Evolutionary conservation across 2,329 filamentous ascomycete genomes (phyloP).

Genomic region (Graphiopsis chlorocephala): DNA sequence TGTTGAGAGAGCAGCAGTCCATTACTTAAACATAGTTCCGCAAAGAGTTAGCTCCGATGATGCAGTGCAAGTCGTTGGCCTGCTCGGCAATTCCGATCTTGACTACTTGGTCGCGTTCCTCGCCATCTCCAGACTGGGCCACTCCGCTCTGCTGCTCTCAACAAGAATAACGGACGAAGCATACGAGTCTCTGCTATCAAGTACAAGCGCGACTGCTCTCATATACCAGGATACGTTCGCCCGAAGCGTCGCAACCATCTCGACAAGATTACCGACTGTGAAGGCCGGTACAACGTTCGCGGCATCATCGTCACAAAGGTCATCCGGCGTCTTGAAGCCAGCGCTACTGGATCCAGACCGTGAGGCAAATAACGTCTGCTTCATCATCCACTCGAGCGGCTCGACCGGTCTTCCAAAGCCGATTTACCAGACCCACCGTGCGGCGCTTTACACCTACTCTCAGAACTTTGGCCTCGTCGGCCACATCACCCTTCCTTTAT

Average conservation of each 20-base stretch:
- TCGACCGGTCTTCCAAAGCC: constrained; percentile 62
- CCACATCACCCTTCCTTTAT: constrained; percentile 56
- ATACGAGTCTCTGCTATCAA: constrained; percentile 46
- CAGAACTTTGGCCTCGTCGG: constrained; percentile 44
- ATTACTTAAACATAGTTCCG: constrained; percentile 20
- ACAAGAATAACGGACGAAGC: constrained; percentile 52
- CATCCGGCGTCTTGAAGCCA: background rate
- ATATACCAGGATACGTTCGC: constrained; percentile 23
- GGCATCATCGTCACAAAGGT: constrained; percentile 4
- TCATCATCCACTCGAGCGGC: constrained; percentile 50
- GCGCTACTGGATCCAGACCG: constrained; percentile 26
- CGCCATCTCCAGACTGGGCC: constrained; percentile 54
- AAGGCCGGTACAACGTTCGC: constrained; percentile 32
- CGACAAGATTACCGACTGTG: constrained; percentile 24
- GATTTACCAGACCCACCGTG: constrained; percentile 54
- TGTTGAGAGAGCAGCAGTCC: constrained; percentile 21
- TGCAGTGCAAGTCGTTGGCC: constrained; percentile 40
- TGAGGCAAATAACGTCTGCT: constrained; percentile 34
- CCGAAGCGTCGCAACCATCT: constrained; percentile 26
- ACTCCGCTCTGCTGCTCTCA: constrained; percentile 53
- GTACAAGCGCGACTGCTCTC: constrained; percentile 34
- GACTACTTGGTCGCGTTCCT: constrained; percentile 54
- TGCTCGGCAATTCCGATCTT: constrained; percentile 52
- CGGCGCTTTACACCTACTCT: constrained; percentile 47
- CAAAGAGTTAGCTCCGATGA: constrained; percentile 21